Percentiles rank a stretch among this genome's conserved stretches.
phyloP scores from a whole-genome alignment of 305 asterid species.

The Fraxinus platypoda region DNA sequence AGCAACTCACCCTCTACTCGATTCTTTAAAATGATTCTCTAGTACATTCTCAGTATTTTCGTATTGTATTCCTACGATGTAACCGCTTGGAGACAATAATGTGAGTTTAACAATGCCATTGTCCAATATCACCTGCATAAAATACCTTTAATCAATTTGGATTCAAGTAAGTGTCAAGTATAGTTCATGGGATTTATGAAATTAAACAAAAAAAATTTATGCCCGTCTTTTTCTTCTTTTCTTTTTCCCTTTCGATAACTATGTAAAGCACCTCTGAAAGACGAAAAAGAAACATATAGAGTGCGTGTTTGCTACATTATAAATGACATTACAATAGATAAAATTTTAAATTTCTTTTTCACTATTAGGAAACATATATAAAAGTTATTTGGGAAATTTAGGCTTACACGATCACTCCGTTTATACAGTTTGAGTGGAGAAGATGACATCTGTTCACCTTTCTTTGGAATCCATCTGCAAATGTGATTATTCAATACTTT shows the following conservation, averaged over 20 bases:
- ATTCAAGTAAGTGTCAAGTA: not conserved
- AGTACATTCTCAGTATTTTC: slow-evolving; percentile 47
- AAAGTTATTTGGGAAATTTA: not conserved
- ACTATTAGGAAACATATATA: not conserved
- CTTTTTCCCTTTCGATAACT: not conserved
- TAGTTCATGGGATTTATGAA: not conserved
- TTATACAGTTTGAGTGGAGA: slow-evolving; percentile 34
- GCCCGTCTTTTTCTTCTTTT: no score
- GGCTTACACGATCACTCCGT: slow-evolving; percentile 26
- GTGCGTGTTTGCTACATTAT: not conserved
- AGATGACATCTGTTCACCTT: slow-evolving; percentile 14
- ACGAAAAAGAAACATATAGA: not conserved
- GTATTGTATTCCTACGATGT: slow-evolving; percentile 47
- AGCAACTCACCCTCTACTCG: slow-evolving; percentile 55
- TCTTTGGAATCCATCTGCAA: slow-evolving; percentile 26
- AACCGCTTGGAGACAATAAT: slow-evolving; percentile 45
- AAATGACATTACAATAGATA: no score
- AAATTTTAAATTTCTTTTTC: no score
- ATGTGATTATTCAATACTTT: not conserved
- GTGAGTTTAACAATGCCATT: slow-evolving; percentile 52
- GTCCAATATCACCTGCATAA: slow-evolving; percentile 53
- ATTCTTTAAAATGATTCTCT: slow-evolving; percentile 34
- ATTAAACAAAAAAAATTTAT: no score
- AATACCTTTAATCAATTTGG: not conserved
- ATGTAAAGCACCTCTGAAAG: not conserved